A percentile compares a stretch with the other conserved stretches of the same genome.
phyloP scores from a whole-genome alignment of 805 yeast genomes.

The Hanseniaspora meyeri region DNA sequence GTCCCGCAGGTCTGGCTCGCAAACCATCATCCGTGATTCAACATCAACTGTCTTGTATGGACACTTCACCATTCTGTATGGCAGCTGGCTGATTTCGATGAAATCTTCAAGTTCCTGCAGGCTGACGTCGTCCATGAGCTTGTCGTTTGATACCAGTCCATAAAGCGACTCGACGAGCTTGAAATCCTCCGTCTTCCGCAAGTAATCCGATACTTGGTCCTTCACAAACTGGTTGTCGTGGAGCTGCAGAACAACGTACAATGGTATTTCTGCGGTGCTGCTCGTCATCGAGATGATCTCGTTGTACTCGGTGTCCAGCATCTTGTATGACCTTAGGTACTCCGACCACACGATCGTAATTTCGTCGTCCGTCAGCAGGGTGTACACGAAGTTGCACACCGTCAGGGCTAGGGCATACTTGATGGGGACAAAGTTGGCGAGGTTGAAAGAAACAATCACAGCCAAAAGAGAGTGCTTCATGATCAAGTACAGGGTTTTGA shows the following conservation, averaged over 20 bases:
- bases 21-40: not conserved
- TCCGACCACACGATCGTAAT: slow-evolving; percentile 24
- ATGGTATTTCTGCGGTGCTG: not conserved
- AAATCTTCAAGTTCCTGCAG: not conserved
- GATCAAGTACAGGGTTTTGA: slow-evolving; percentile 19
- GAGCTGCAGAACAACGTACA: not conserved
- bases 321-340: slow-evolving; percentile 15
- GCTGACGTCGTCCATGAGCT: not conserved
- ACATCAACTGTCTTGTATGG: slow-evolving; percentile 3
- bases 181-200: slow-evolving; percentile 1
- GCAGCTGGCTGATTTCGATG: not conserved
- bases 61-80: not conserved
- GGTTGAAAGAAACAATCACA: slow-evolving; percentile 18
- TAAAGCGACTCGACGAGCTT: not conserved
- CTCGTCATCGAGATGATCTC: not conserved
- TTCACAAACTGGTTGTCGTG: not conserved
- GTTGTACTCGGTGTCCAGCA: slow-evolving; percentile 11
- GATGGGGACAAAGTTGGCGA: slow-evolving; percentile 18
- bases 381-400: slow-evolving; percentile 16
- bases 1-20: not conserved
- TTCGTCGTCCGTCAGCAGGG: slow-evolving; percentile 20
- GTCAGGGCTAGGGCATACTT: slow-evolving; percentile 16
- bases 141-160: not conserved
- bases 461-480: slow-evolving; percentile 19
- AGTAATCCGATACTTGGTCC: not conserved